Conservation (phyloP, 108 stramenopile species). For the Cyclotella sp. region DNA sequence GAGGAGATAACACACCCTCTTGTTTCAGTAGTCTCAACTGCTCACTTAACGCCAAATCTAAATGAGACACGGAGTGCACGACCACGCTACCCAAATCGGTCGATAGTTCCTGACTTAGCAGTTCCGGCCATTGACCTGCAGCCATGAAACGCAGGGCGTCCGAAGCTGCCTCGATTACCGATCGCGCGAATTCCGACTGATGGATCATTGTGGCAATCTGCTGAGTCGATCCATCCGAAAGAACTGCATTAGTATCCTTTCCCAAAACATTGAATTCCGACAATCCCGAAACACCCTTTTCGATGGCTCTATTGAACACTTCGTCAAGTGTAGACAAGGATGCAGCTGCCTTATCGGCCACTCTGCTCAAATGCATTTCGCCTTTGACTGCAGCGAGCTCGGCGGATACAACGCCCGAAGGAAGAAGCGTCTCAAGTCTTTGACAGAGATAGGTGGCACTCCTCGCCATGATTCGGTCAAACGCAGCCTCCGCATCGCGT, state of each 20-base stretch:
- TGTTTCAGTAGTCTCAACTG: constrained; percentile 76
- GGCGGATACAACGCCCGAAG: constrained; percentile 57
- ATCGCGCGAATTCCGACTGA: constrained; percentile 69
- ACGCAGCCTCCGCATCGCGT: constrained; percentile 70
- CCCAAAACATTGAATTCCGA: constrained; percentile 59
- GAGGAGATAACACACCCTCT: constrained; percentile 81
- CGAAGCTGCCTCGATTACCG: constrained; percentile 65
- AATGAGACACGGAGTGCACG: constrained; percentile 64
- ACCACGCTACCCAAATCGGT: constrained; percentile 74
- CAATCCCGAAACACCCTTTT: constrained; percentile 28
- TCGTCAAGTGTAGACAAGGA: constrained; percentile 67
- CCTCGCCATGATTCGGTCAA: constrained; percentile 70
- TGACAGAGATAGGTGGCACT: constrained; percentile 62
- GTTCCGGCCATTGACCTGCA: constrained; percentile 87
- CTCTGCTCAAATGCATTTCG: constrained; percentile 75
- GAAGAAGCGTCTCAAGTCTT: constrained; percentile 72
- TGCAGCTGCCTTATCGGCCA: constrained; percentile 74
- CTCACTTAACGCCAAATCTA: constrained; percentile 72
- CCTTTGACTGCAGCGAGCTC: constrained; percentile 85
- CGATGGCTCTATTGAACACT: constrained; percentile 63
- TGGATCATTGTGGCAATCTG: constrained; percentile 76
- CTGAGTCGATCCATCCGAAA: constrained; percentile 67
- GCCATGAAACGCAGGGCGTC: constrained; percentile 74
- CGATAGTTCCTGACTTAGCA: constrained; percentile 70
- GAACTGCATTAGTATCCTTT: constrained; percentile 34